A percentile compares a stretch with the other conserved stretches of the same genome.
These are phyloP conservation scores for Endocalyx cinctus DNA, from an alignment of 2,329 filamentous ascomycete genomes.

Conservation along the genomic window DNA sequence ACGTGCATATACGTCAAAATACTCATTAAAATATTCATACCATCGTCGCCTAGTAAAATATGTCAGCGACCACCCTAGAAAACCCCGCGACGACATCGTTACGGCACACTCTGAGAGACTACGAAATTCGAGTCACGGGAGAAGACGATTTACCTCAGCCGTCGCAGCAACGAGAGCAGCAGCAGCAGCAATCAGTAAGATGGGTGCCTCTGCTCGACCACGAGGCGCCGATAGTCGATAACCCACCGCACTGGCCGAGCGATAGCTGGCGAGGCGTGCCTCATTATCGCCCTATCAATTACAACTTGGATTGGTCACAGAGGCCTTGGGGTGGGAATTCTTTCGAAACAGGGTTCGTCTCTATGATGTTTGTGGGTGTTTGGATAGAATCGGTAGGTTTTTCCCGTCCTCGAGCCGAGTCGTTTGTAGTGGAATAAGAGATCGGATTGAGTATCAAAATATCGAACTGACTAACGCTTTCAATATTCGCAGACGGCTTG, in stretches of 20 bases:
- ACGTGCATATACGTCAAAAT: no score
- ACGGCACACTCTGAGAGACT: slow-evolving; percentile 21
- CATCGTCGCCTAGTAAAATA: no score
- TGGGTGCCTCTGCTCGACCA: slow-evolving; percentile 17
- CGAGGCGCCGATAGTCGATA: slow-evolving; percentile 11
- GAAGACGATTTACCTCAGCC: slow-evolving; percentile 7
- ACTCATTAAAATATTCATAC: no score
- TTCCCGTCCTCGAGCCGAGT: background rate
- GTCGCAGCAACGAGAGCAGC: slow-evolving; percentile 1
- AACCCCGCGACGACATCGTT: slow-evolving; percentile 16
- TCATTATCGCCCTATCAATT: slow-evolving; percentile 22
- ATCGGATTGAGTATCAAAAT: background rate
- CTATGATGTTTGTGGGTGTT: slow-evolving; percentile 24
- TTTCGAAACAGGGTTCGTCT: slow-evolving; percentile 18
- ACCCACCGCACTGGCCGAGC: slow-evolving; percentile 19
- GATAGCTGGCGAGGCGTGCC: slow-evolving; percentile 22
- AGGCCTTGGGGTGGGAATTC: slow-evolving; percentile 20
- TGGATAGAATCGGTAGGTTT: slow-evolving; percentile 21
- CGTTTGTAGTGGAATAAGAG: background rate
- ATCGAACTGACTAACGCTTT: background rate
- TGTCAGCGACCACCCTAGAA: slow-evolving; percentile 19
- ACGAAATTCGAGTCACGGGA: slow-evolving; percentile 21
- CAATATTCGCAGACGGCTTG: slow-evolving; percentile 1
- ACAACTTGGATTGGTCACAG: slow-evolving; percentile 14
- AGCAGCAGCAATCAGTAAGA: no score